These are phyloP conservation scores for Backusella morwellensis DNA, from an alignment of 192 early-diverging fungal genomes.

Conservation along the genomic window DNA sequence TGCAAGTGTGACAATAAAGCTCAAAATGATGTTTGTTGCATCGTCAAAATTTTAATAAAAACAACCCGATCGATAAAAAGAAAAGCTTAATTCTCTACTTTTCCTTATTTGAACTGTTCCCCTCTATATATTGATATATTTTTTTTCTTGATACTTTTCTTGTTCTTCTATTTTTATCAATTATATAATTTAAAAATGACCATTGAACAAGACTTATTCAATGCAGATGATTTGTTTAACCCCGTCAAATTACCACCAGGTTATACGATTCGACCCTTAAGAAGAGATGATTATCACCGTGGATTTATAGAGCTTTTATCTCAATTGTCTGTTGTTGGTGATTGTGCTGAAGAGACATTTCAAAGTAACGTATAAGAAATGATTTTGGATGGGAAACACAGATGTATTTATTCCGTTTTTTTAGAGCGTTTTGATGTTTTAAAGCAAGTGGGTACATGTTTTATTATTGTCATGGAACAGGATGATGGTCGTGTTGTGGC, in stretches of 20 bases:
- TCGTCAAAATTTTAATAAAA: neutral
- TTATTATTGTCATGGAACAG: conserved; percentile 87
- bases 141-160: neutral
- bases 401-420: neutral
- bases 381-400: too few species aligned
- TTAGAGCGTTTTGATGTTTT: conserved; percentile 75
- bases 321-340: conserved; percentile 78
- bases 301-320: conserved; percentile 62
- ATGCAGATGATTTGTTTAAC: neutral
- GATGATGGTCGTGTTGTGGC: conserved; percentile 64
- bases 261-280: conserved; percentile 76
- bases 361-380: conserved; percentile 36
- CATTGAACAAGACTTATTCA: neutral
- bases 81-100: neutral
- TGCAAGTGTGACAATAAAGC: neutral
- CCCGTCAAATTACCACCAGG: conserved; percentile 34
- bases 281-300: conserved; percentile 77
- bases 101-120: neutral
- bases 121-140: neutral
- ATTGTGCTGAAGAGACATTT: conserved; percentile 70
- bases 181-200: neutral
- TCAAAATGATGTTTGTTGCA: neutral
- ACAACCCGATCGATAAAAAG: neutral
- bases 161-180: neutral
- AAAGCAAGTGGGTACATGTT: conserved; percentile 64